Conservation (phyloP, 2,329 filamentous ascomycete genomes). For the Penicillium sp. region DNA sequence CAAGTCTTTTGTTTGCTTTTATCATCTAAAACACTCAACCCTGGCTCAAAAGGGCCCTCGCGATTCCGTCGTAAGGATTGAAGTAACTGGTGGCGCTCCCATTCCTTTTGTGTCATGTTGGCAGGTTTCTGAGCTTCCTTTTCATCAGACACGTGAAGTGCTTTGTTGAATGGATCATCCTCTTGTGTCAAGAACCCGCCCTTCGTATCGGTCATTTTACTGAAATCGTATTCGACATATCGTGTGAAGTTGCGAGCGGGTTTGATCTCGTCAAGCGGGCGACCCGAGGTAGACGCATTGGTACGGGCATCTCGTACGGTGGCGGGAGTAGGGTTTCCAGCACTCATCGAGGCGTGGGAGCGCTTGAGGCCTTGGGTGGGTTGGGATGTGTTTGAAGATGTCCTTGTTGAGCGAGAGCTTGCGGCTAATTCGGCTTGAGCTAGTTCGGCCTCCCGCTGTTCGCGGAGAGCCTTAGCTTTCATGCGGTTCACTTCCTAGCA, state of each 20-base stretch:
- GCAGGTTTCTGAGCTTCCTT: conserved; percentile 69
- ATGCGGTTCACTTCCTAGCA: conserved; percentile 80
- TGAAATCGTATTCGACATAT: conserved; percentile 97
- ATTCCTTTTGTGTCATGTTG: conserved; percentile 87
- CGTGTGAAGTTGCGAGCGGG: conserved; percentile 87
- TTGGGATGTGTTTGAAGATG: conserved; percentile 35
- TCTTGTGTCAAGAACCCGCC: conserved; percentile 89
- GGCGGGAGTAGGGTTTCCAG: conserved; percentile 51
- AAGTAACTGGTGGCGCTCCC: conserved; percentile 81
- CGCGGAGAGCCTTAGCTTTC: conserved; percentile 81
- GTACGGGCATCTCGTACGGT: conserved; percentile 70
- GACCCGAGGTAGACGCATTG: conserved; percentile 36
- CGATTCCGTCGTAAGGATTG: conserved; percentile 71
- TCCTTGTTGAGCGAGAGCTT: conserved; percentile 33
- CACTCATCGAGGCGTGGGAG: conserved; percentile 64
- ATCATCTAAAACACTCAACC: conserved; percentile 72
- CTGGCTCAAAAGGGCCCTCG: conserved; percentile 83
- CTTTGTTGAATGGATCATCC: conserved; percentile 88
- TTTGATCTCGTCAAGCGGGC: conserved; percentile 58
- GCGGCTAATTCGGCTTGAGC: conserved; percentile 55
- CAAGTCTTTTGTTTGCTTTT: conserved; percentile 71
- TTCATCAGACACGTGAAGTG: conserved; percentile 60
- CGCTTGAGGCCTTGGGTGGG: conserved; percentile 71
- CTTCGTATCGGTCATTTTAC: conserved; percentile 96
- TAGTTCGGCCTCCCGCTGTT: conserved; percentile 68